phyloP scores from a whole-genome alignment of 1,284 basidiomycete species.

The Rhodotorula glutinis region DNA sequence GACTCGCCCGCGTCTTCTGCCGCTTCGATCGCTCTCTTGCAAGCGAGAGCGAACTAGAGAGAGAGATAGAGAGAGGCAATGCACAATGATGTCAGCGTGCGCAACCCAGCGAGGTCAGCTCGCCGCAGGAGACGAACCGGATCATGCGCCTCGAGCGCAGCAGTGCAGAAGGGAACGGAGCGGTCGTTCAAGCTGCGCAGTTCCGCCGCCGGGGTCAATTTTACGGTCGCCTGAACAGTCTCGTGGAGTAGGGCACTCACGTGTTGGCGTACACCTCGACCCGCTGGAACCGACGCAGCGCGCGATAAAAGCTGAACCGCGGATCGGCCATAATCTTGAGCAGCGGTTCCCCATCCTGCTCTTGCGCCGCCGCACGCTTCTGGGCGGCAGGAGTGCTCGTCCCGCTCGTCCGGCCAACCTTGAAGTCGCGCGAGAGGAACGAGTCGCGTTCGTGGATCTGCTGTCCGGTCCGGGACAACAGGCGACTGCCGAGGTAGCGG shows the following conservation, averaged over 20 bases:
- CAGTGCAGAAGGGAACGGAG: conserved; percentile 77
- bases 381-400: neutral
- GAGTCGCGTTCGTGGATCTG: conserved; percentile 72
- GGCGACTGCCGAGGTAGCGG: conserved; percentile 57
- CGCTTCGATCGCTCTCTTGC: conserved; percentile 24
- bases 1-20: conserved; percentile 19
- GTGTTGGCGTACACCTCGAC: conserved; percentile 81
- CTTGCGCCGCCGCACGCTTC: neutral
- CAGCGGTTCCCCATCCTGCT: conserved; percentile 51
- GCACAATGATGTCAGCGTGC: too few relatives aligned
- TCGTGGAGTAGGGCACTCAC: conserved; percentile 5
- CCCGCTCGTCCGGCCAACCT: neutral
- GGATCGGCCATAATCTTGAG: conserved; percentile 85
- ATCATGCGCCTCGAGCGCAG: conserved; percentile 67
- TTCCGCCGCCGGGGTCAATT: too few relatives aligned
- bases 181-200: conserved; percentile 47
- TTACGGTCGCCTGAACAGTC: too few relatives aligned
- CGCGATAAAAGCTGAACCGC: conserved; percentile 71
- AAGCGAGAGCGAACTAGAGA: conserved; percentile 28
- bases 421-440: conserved; percentile 55
- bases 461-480: conserved; percentile 79
- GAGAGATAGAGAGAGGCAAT: neutral
- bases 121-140: conserved; percentile 43
- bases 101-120: too few relatives aligned
- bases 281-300: conserved; percentile 64